A percentile compares a stretch with the other conserved stretches of the same genome.
These are phyloP conservation scores for Schizophyllum amplum DNA, from an alignment of 1,284 basidiomycete species.

Conservation along the genomic window DNA sequence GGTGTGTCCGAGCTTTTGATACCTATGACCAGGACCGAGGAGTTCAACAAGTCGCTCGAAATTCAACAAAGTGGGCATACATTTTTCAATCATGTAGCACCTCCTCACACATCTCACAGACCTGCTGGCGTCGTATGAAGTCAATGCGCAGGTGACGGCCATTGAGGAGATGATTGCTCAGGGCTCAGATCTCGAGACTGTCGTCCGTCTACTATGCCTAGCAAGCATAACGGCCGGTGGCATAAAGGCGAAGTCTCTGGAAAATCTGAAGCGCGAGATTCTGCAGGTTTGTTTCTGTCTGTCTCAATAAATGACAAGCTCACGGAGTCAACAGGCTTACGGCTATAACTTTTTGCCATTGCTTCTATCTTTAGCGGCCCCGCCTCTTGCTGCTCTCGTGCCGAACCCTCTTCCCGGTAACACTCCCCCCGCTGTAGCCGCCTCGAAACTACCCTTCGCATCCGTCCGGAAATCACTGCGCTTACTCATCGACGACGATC, in stretches of 20 bases:
- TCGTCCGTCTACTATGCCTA: constrained; percentile 80
- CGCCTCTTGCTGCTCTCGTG: constrained; percentile 60
- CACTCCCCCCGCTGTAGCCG: constrained; percentile 30
- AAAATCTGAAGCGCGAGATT: constrained; percentile 86
- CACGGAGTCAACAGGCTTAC: constrained; percentile 55
- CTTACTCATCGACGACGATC: constrained; percentile 87
- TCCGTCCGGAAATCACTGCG: constrained; percentile 79
- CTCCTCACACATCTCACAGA: constrained; percentile 38
- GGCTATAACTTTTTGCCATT: constrained; percentile 87
- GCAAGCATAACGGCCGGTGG: constrained; percentile 80
- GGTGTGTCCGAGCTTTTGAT: constrained; percentile 89
- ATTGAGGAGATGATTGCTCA: constrained; percentile 87
- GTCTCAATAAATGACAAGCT: no score
- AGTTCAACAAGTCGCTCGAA: constrained; percentile 89
- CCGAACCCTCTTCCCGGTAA: constrained; percentile 55
- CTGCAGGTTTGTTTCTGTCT: no score
- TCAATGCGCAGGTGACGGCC: constrained; percentile 63
- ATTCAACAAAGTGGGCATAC: constrained; percentile 82
- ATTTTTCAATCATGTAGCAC: neutral
- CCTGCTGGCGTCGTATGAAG: constrained; percentile 84
- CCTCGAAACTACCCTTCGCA: constrained; percentile 61
- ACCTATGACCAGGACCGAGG: constrained; percentile 76
- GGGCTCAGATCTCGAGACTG: constrained; percentile 69
- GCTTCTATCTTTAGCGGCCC: constrained; percentile 70
- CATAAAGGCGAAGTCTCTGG: constrained; percentile 81